Base-by-base conservation (phyloP, 2,329 filamentous ascomycete genomes). In the Neofusicoccum parvum region DNA sequence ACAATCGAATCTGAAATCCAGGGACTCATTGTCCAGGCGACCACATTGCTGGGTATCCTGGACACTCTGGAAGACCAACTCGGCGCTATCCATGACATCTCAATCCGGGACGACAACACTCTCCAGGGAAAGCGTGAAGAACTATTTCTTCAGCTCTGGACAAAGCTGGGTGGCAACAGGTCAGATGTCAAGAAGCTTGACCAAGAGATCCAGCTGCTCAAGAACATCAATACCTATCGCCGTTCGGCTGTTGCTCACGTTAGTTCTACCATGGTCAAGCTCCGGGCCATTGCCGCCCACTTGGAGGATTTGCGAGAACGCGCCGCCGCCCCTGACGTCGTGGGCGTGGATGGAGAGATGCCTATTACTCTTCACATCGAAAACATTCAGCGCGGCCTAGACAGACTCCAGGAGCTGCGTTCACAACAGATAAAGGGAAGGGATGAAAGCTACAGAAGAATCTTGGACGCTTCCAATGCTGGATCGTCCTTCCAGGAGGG, bases 341-440 rank as follows among this genome's bases (percentile, higher is more conserved):
- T 81, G 7, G 75, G 78, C 3, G 34, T 50, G 5, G 63, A 64
- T 3, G 50, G 37, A 4, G 50, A 53, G 12, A 23, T 65, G 37
- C 90, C 91, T 2, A 79, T 95, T 4, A 84, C 85, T 59, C 88
- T 92, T 48, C 91, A 95, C 73, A 88, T 95, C 46, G 88, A 92
- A 69, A 88, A 87, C 65, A 92, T 95, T 67, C 83, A 90, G 65
- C 81, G 87, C 56, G 90, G 90, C 0, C 87, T 94, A 1, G 89
- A 93, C 75, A 82, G 92, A 68, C 78, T 95, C 67, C 88, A 92
- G 74, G 78, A 80, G 23, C 87, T 88, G 53, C 82, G 90, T 66
- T 82, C 85, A 48, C 84, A 86, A 67, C 85, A 87, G 17, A 80
- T 85, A 63, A 83, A 81, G 36, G 77, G 86, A 15, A 88, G 91